Base-by-base conservation (phyloP, 2,329 filamentous ascomycete species). In the Teratosphaeria zuluensis region DNA sequence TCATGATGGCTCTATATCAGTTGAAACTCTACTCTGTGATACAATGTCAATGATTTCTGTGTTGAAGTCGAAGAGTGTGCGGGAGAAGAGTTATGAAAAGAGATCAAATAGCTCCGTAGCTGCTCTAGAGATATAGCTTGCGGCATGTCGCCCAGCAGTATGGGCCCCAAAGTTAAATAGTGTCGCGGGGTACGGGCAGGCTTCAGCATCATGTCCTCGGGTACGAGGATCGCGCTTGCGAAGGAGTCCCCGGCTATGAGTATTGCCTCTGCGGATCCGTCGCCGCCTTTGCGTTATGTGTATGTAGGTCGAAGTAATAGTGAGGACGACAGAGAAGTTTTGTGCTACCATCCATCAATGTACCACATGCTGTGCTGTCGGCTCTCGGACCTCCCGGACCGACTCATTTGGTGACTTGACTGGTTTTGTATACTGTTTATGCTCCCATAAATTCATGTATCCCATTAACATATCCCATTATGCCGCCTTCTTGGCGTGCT, bases 1-100 rank as follows among this genome's bases (percentile, higher is more conserved):
- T 57, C 67, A 69, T 67, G 31, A 30, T 53, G 52, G 7, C 28
- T 1, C 4, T 30, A 24, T 53, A 16, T 53, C 4, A 19, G 16
- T n/a, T 46, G 38, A 46, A 6, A 46, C 33, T 9, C 33, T 2
- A 14, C 33, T 35, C 2, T 28, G 24, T 28, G 33, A 3, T 35
- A 14, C 9, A 16, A 42, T 12, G 9, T 11, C 35, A 16, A 42
- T 14, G 35, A 11, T 4, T 11, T 42, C 4, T 4, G 35, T 16
- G 5, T 11, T 42, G n/a, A 16, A 5, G 4, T 14, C 5, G 33
- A 4, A 42, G 12, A 42, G 35, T 42, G 4, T 16, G 35, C n/a
- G 12, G n/a, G n/a, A 12, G 35, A 11, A 14, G 5, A 16, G 14
- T 14, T 12, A 42, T 16, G 12, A 42, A 11, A 42, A 42, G 8